phyloP scores from a whole-genome alignment of 1,139 yeast species.

The Lodderomyces margitis region DNA sequence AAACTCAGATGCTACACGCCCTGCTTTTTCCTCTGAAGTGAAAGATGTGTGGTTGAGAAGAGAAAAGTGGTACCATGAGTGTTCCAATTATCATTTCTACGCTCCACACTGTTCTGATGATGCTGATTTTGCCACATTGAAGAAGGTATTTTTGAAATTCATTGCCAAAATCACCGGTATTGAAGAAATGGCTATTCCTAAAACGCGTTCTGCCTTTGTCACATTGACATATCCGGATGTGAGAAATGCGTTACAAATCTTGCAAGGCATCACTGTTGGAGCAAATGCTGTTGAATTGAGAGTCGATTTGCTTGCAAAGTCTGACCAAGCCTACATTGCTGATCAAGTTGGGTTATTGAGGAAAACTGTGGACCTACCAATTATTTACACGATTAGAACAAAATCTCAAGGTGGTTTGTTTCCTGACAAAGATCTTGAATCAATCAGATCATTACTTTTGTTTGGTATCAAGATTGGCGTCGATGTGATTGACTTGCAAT shows the following conservation, averaged over 20 bases:
- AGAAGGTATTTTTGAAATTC: constrained; percentile 58
- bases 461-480: constrained; percentile 71
- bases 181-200: constrained; percentile 43
- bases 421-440: constrained; percentile 50
- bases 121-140: constrained; percentile 55
- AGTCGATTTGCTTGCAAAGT: constrained; percentile 61
- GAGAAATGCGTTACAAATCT: constrained; percentile 37
- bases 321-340: constrained; percentile 56
- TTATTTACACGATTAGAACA: constrained; percentile 79
- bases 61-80: constrained; percentile 74
- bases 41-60: constrained; percentile 81
- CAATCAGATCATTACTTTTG: constrained; percentile 50
- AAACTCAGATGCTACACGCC: constrained; percentile 76
- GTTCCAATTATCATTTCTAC: constrained; percentile 76
- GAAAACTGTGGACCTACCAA: constrained; percentile 62
- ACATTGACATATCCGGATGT: constrained; percentile 65
- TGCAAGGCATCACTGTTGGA: constrained; percentile 59
- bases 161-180: constrained; percentile 65
- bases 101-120: constrained; percentile 67
- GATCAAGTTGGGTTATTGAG: constrained; percentile 74
- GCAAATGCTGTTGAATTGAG: constrained; percentile 81
- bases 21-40: constrained; percentile 80
- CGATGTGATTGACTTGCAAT: constrained; percentile 54
- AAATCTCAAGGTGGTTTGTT: constrained; percentile 78
- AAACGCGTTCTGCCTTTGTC: constrained; percentile 63